These are phyloP conservation scores for Moesziomyces globuligerus DNA, from an alignment of 1,284 basidiomycete genomes.

Conservation along the genomic window DNA sequence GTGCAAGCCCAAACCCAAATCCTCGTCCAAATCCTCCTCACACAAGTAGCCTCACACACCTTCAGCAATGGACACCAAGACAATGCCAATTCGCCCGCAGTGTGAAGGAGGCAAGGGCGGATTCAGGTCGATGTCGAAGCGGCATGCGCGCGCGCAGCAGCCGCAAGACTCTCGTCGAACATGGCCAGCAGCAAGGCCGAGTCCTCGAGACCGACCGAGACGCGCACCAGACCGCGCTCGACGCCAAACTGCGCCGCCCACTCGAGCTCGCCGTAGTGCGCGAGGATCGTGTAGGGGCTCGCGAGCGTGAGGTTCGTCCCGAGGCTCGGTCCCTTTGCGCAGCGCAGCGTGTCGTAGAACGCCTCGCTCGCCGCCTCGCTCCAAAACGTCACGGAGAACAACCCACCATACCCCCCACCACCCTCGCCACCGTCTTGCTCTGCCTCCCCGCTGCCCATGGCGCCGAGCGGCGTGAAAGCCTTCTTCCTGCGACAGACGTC, in stretches of 20 bases:
- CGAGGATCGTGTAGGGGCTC: constrained; percentile 91
- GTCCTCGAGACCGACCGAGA: constrained; percentile 91
- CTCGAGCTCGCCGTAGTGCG: constrained; percentile 88
- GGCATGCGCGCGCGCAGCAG: constrained; percentile 70
- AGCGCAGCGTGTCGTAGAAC: constrained; percentile 87
- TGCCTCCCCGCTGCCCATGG: too few species aligned
- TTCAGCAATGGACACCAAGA: too few species aligned
- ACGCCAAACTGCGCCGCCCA: constrained; percentile 92
- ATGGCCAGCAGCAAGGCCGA: constrained; percentile 73
- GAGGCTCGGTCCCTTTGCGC: constrained; percentile 89
- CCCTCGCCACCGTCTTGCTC: too few species aligned
- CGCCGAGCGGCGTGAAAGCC: constrained; percentile 38
- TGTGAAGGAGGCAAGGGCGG: neutral
- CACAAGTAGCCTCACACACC: constrained; percentile 25
- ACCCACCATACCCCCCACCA: constrained; percentile 79
- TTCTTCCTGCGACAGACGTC: constrained; percentile 73
- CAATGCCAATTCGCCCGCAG: too few species aligned
- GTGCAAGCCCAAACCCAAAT: constrained; percentile 50
- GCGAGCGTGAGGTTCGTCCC: constrained; percentile 97
- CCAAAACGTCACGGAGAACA: constrained; percentile 91
- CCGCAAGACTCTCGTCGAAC: constrained; percentile 77
- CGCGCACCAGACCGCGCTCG: constrained; percentile 82
- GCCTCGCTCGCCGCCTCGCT: constrained; percentile 76
- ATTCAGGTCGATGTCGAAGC: neutral
- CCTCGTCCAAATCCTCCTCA: constrained; percentile 3